A percentile compares a stretch with the other conserved stretches of the same genome.
Conservation (phyloP, 495 filamentous ascomycete genomes). For the Daldinia caldariorum region DNA sequence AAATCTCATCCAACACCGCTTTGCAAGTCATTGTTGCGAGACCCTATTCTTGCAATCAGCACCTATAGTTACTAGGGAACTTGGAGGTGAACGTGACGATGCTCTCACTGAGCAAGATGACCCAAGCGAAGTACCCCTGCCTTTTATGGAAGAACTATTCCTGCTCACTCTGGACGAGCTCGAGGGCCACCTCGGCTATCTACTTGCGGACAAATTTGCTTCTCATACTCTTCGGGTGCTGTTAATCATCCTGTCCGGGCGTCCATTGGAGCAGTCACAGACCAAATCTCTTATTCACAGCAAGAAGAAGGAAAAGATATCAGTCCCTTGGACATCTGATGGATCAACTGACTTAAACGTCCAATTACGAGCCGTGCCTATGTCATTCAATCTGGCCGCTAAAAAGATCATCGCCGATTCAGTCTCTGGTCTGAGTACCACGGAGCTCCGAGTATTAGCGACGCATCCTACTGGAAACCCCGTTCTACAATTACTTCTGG, state of each 20-base stretch:
- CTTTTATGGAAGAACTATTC: slow-evolving; percentile 85
- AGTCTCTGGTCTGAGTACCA: slow-evolving; percentile 73
- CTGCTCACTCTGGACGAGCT: slow-evolving; percentile 83
- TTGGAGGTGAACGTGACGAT: slow-evolving; percentile 58
- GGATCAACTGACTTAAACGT: slow-evolving; percentile 52
- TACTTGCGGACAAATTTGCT: slow-evolving; percentile 87
- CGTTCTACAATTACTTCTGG: slow-evolving; percentile 83
- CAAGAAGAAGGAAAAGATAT: slow-evolving; percentile 87
- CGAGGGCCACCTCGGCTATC: slow-evolving; percentile 80
- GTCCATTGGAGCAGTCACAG: slow-evolving; percentile 71
- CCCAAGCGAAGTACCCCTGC: slow-evolving; percentile 50
- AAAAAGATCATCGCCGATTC: slow-evolving; percentile 82
- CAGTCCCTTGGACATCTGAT: slow-evolving; percentile 55
- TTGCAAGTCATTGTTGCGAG: slow-evolving; percentile 97
- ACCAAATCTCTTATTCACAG: slow-evolving; percentile 79
- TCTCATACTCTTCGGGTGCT: slow-evolving; percentile 90
- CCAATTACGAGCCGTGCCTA: slow-evolving; percentile 72
- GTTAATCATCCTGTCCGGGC: slow-evolving; percentile 84
- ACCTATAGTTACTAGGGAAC: slow-evolving; percentile 76
- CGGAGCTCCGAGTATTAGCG: slow-evolving; percentile 79
- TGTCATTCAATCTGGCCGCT: slow-evolving; percentile 76
- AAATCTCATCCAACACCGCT: slow-evolving; percentile 89
- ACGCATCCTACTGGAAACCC: slow-evolving; percentile 91
- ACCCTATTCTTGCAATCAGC: slow-evolving; percentile 87
- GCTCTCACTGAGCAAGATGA: slow-evolving; percentile 55